Conservation (phyloP, 371 early-diverging fungal species). For the Apophysomyces sp. region DNA sequence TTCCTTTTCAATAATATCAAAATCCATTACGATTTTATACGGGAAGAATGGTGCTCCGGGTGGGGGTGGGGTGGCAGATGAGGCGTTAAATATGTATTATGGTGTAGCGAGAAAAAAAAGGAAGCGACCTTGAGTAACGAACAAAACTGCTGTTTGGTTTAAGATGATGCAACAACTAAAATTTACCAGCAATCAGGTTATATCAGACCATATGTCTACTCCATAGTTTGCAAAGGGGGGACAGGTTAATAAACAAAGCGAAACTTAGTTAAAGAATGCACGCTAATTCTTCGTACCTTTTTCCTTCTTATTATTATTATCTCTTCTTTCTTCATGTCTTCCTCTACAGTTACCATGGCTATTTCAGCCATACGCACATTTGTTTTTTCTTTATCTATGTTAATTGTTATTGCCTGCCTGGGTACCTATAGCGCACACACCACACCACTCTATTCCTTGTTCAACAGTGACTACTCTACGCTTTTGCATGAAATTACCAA, state of each 20-base stretch:
- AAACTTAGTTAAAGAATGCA: neutral
- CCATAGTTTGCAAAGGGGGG: neutral
- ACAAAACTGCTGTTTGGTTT: neutral
- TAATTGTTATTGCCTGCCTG: conserved; percentile 28
- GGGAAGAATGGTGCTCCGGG: too few species aligned
- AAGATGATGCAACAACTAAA: neutral
- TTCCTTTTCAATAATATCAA: too few species aligned
- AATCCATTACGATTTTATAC: too few species aligned
- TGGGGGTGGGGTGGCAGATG: too few species aligned
- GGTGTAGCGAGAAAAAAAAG: too few species aligned
- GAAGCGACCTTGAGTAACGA: too few species aligned
- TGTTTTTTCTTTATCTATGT: conserved; percentile 23
- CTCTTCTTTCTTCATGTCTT: conserved; percentile 14
- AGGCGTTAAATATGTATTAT: too few species aligned
- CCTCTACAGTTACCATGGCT: conserved; percentile 13
- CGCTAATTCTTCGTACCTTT: neutral
- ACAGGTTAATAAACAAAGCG: neutral
- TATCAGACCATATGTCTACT: neutral
- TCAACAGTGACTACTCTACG: neutral
- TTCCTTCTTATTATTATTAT: conserved; percentile 2
- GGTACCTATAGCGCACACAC: conserved; percentile 26
- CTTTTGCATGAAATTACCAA: conserved; percentile 28
- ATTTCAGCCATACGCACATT: conserved; percentile 20
- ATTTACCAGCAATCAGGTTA: neutral
- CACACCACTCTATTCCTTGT: conserved; percentile 15